Percentiles rank a stretch among this genome's conserved stretches.
These are phyloP conservation scores for Cryptosporidium andersoni DNA, from an alignment of 169 alveolate species.

Conservation along the genomic window DNA sequence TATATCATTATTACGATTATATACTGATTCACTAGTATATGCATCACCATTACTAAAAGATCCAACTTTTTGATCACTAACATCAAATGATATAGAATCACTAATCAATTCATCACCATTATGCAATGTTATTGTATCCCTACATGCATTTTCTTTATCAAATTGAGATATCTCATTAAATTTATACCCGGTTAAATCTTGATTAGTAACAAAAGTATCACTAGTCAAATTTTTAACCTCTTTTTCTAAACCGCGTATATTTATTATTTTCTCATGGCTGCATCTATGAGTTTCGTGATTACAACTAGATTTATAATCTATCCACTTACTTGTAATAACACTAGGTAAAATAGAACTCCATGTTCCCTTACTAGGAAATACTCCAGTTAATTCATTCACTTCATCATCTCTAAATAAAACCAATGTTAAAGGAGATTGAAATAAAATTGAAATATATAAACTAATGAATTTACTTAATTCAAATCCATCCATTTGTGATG, in stretches of 20 bases:
- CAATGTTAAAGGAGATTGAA: constrained; percentile 56
- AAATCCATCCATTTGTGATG: constrained; percentile 29
- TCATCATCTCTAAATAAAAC: constrained; percentile 35
- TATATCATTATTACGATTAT: no score
- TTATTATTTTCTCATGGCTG: not conserved
- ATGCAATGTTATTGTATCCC: no score
- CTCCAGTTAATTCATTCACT: constrained; percentile 42
- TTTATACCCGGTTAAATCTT: not conserved
- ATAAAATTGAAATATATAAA: constrained; percentile 37
- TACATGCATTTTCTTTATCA: no score
- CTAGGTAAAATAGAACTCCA: constrained; percentile 52
- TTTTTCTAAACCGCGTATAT: not conserved
- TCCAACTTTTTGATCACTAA: no score
- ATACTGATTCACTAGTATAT: no score
- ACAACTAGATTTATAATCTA: constrained; percentile 53
- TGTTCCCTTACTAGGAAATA: constrained; percentile 61
- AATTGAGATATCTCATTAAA: not conserved
- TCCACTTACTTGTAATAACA: constrained; percentile 36
- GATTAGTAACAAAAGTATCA: not conserved
- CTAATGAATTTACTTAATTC: constrained; percentile 50
- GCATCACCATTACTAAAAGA: no score
- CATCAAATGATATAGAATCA: no score
- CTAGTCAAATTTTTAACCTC: not conserved
- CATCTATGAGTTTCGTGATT: constrained; percentile 38
- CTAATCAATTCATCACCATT: no score